Conservation (phyloP, 495 filamentous ascomycete genomes). For the Aspergillus incahuasiensis region DNA sequence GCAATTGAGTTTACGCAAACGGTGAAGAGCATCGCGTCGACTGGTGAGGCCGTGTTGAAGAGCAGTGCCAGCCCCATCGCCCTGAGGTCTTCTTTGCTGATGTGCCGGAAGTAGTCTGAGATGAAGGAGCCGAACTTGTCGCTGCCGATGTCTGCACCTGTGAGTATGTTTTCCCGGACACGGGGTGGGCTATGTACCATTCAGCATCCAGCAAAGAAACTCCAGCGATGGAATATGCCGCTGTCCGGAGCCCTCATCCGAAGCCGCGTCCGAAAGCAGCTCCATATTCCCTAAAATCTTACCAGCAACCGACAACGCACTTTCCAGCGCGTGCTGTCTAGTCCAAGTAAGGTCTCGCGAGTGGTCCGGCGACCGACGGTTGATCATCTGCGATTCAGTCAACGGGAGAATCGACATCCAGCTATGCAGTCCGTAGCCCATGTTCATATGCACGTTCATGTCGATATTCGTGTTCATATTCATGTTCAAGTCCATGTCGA, state of each 20-base stretch:
- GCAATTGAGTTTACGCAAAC: constrained; percentile 21
- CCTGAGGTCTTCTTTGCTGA: constrained; percentile 14
- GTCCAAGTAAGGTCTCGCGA: background rate
- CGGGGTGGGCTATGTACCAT: constrained; percentile 8
- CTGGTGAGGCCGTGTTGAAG: constrained; percentile 1
- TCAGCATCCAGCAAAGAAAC: constrained; percentile 23
- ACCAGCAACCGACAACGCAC: no score
- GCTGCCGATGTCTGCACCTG: constrained; percentile 15
- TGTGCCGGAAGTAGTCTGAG: constrained; percentile 21
- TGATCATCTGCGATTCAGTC: constrained; percentile 12
- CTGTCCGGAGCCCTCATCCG: no score
- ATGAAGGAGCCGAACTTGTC: constrained; percentile 19
- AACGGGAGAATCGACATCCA: background rate
- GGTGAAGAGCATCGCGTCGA: constrained; percentile 12
- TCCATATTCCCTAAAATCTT: no score
- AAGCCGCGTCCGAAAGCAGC: background rate
- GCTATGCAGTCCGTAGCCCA: background rate
- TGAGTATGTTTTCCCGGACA: background rate
- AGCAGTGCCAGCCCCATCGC: constrained; percentile 18
- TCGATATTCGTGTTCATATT: background rate
- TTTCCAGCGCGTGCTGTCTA: no score
- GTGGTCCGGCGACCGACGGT: constrained; percentile 8
- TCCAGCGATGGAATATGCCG: constrained; percentile 9
- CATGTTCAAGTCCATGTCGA: no score
- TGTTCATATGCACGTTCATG: no score